A percentile compares a stretch with the other conserved stretches of the same genome.
Conservation (phyloP, 129 eudicot species). For the Sambucus nigra region DNA sequence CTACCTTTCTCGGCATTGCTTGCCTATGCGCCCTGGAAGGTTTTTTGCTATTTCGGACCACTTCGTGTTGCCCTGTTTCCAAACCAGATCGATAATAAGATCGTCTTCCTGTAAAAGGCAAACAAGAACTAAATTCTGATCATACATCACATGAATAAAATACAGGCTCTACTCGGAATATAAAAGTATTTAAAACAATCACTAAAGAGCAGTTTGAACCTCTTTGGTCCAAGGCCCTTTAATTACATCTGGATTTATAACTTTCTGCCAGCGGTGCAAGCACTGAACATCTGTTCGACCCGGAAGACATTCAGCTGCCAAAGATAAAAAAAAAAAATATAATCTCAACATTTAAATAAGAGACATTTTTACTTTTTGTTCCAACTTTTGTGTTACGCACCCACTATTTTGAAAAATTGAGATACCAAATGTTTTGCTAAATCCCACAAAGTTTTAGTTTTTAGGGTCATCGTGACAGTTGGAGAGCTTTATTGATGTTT, state of each 20-base stretch:
- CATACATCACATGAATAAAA: not conserved
- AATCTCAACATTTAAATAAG: not conserved
- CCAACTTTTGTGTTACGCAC: too few species aligned
- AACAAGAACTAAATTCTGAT: not conserved
- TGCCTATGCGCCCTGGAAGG: slow-evolving; percentile 64
- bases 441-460: too few species aligned
- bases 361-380: too few species aligned
- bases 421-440: too few species aligned
- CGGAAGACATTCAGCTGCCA: slow-evolving; percentile 51
- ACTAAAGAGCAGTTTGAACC: slow-evolving; percentile 17
- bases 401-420: too few species aligned
- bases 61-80: slow-evolving; percentile 32
- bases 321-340: not conserved
- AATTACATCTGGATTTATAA: slow-evolving; percentile 46
- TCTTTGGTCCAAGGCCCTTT: slow-evolving; percentile 71
- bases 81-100: slow-evolving; percentile 32
- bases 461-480: too few species aligned
- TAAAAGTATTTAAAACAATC: not conserved
- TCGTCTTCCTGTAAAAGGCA: slow-evolving; percentile 46
- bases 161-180: too few species aligned
- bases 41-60: slow-evolving; percentile 59
- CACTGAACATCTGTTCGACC: slow-evolving; percentile 56
- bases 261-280: slow-evolving; percentile 73
- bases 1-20: slow-evolving; percentile 74
- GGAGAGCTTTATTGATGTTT: too few species aligned